These are phyloP conservation scores for Somion occarium DNA, from an alignment of 1,284 basidiomycete species.

Conservation along the genomic window DNA sequence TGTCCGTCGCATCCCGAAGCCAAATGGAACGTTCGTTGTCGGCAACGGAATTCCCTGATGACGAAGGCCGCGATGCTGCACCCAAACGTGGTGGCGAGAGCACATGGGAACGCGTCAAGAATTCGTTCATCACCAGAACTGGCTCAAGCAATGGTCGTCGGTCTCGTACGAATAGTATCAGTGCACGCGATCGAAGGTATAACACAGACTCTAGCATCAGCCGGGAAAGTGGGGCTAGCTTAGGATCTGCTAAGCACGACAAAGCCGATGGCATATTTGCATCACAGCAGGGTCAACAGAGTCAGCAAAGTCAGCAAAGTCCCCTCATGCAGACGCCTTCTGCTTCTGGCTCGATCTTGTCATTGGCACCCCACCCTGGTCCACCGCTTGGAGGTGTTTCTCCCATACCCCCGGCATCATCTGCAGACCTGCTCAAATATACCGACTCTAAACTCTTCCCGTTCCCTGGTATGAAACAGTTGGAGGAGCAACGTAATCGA, in stretches of 20 bases:
- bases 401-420: constrained; percentile 64
- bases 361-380: constrained; percentile 47
- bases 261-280: constrained; percentile 39
- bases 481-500: constrained; percentile 68
- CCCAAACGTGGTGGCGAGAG: constrained; percentile 47
- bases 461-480: constrained; percentile 78
- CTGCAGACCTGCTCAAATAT: constrained; percentile 57
- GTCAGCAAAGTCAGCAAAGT: constrained; percentile 30
- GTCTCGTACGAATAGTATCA: constrained; percentile 72
- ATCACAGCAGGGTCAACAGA: too few relatives aligned
- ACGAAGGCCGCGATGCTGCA: constrained; percentile 45
- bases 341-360: constrained; percentile 61
- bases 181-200: constrained; percentile 56
- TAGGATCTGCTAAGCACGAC: constrained; percentile 54
- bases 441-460: constrained; percentile 81
- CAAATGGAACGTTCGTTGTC: constrained; percentile 52
- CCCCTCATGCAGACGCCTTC: constrained; percentile 54
- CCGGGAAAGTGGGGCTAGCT: constrained; percentile 69
- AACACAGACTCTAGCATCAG: constrained; percentile 68
- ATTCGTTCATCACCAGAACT: constrained; percentile 53
- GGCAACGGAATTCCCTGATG: constrained; percentile 46
- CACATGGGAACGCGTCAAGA: constrained; percentile 67
- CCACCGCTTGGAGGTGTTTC: constrained; percentile 51
- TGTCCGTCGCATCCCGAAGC: constrained; percentile 57
- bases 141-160: constrained; percentile 63